phyloP scores from a whole-genome alignment of 306 rosid genomes.

The Prunus fruticosa region DNA sequence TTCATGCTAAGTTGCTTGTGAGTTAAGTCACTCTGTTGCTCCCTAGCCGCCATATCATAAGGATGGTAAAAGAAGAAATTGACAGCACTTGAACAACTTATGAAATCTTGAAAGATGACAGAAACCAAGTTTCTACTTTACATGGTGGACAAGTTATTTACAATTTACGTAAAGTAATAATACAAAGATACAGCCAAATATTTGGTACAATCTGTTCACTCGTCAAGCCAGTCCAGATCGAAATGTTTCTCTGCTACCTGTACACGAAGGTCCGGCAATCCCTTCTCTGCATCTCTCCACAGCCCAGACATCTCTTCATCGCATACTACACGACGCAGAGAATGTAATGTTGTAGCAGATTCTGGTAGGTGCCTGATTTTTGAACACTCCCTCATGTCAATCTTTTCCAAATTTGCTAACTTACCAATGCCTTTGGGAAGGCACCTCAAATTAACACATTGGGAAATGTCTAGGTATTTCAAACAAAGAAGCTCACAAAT shows the following conservation, averaged over 20 bases:
- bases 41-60: background rate
- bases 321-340: conserved; percentile 62
- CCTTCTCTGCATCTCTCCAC: conserved; percentile 57
- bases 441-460: conserved; percentile 52
- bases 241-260: conserved; percentile 58
- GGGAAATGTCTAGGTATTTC: conserved; percentile 74
- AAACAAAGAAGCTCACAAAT: conserved; percentile 44
- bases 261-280: conserved; percentile 52
- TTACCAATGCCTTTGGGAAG: conserved; percentile 60
- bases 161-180: background rate
- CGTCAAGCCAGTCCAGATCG: conserved; percentile 77
- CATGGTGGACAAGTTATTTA: background rate
- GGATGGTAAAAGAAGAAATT: background rate
- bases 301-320: conserved; percentile 72
- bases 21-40: background rate
- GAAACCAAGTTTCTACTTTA: background rate
- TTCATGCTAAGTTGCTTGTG: conserved; percentile 5
- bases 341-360: conserved; percentile 41
- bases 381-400: conserved; percentile 90
- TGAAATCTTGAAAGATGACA: background rate
- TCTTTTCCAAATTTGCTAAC: conserved; percentile 60
- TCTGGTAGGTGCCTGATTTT: conserved; percentile 51
- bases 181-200: background rate
- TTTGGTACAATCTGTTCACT: conserved; percentile 15
- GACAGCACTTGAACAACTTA: background rate